Conservation (phyloP, 1,284 basidiomycete genomes). For the Mycena citricolor region DNA sequence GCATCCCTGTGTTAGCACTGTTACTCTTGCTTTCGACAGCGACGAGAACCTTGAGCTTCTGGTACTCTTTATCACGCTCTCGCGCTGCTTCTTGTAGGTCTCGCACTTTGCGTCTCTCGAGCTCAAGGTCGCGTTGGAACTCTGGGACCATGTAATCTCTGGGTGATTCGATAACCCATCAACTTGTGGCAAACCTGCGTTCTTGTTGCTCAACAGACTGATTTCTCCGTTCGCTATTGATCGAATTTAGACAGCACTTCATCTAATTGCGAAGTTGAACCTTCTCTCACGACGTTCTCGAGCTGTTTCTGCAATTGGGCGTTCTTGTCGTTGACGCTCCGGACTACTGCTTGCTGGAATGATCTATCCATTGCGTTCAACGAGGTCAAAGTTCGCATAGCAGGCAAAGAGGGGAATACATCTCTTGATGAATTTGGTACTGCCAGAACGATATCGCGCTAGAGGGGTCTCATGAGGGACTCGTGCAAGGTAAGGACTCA, state of each 20-base stretch:
- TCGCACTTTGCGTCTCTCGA: slow-evolving; percentile 69
- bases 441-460: slow-evolving; percentile 86
- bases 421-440: slow-evolving; percentile 83
- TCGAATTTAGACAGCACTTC: slow-evolving; percentile 6
- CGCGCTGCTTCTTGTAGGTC: slow-evolving; percentile 72
- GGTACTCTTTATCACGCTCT: slow-evolving; percentile 82
- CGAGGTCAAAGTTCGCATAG: slow-evolving; percentile 6
- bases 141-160: too few species aligned
- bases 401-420: slow-evolving; percentile 39
- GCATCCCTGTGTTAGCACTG: neutral
- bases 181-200: slow-evolving; percentile 54
- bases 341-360: slow-evolving; percentile 77
- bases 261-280: slow-evolving; percentile 34
- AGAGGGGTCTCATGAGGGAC: slow-evolving; percentile 3
- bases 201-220: slow-evolving; percentile 64
- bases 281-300: slow-evolving; percentile 79
- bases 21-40: neutral
- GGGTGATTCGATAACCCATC: neutral
- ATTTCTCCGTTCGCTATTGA: slow-evolving; percentile 77
- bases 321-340: slow-evolving; percentile 77
- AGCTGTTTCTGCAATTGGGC: slow-evolving; percentile 78
- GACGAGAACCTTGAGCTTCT: slow-evolving; percentile 69
- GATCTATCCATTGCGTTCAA: slow-evolving; percentile 44
- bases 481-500: slow-evolving; percentile 1
- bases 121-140: slow-evolving; percentile 73